Evolutionary conservation across 495 filamentous ascomycete species (phyloP).

Genomic region (Neurospora terricola): DNA sequence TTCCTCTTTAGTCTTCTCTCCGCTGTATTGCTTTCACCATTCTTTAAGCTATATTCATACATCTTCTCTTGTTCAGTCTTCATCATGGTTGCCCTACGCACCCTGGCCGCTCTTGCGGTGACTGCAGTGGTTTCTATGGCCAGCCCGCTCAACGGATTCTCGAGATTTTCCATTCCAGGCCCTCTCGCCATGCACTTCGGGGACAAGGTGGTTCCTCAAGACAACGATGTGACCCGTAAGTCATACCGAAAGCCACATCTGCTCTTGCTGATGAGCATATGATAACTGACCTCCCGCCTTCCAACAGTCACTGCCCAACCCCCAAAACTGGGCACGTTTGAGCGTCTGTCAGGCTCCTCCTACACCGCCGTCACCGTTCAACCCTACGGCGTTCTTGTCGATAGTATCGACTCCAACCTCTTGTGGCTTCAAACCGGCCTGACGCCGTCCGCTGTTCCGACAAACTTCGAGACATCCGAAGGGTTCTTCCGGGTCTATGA

Average conservation of each 20-base stretch:
- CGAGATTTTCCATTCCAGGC: neutral
- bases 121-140: conserved; percentile 21
- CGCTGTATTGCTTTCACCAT: neutral
- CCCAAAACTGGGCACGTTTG: conserved; percentile 14
- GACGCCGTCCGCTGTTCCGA: conserved; percentile 20
- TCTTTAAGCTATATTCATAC: neutral
- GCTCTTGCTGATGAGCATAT: neutral
- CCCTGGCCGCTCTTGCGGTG: conserved; percentile 17
- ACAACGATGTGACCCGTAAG: neutral
- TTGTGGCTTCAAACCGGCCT: conserved; percentile 37
- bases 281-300: neutral
- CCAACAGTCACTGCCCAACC: conserved; percentile 7
- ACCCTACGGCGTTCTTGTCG: conserved; percentile 28
- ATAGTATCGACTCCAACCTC: conserved; percentile 34
- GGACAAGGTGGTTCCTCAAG: neutral
- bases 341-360: conserved; percentile 20
- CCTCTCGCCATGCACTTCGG: neutral
- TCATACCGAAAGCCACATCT: neutral
- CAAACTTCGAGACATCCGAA: conserved; percentile 15
- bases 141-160: conserved; percentile 28
- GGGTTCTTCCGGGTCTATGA: neutral
- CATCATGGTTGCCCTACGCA: conserved; percentile 23
- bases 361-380: conserved; percentile 20
- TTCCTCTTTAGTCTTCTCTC: neutral
- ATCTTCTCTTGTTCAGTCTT: neutral